Evolutionary conservation across 768 basidiomycete species (phyloP), one percentile per base, ranked within the genome.

Genomic region (Naganishia vaughanmartiniae): DNA sequence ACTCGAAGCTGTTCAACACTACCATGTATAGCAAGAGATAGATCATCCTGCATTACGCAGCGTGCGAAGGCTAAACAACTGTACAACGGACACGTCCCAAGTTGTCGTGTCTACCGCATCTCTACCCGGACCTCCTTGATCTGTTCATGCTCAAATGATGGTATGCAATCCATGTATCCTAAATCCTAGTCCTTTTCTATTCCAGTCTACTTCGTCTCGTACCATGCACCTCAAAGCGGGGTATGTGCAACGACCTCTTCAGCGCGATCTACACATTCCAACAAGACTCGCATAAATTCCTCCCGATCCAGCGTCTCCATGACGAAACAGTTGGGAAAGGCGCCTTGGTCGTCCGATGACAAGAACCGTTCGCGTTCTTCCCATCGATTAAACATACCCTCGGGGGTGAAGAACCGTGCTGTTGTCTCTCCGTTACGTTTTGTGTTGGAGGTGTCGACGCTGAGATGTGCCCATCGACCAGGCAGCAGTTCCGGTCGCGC

Each of bases 231-330:
- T 24, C 24, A 36, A 15, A 58, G 57, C 17, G 57, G 57, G 36
- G 31, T 58, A 58, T 36, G 60, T 28, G 56, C 58, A 17, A 70
- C 28, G n/a, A 65, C 63, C 36, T 54, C 34, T 14, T 70, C 69
- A 19, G 63, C 58, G 11, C 63, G 31, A 30, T 66, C 51, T 9
- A 71, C 70, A 26, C 65, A 65, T 7, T 71, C 65, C 54, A 71
- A 53, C 42, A 71, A 71, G 36, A 66, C 53, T 54, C 55, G 36
- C 54, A 71, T 66, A 45, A 71, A 71, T 6, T 12, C 65, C 21
- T 21, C n/a, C 30, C 54, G 21, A 48, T 71, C 65, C 39, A 71
- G 45, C 17, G 54, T 63, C 54, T 66, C 63, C 42, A 58, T 33
- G 10, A 71, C 70, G 39, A 57, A 56, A 30, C 54, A 55, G 24